Conservation (phyloP, 352 stramenopile species). For the Phytophthora megakarya region DNA sequence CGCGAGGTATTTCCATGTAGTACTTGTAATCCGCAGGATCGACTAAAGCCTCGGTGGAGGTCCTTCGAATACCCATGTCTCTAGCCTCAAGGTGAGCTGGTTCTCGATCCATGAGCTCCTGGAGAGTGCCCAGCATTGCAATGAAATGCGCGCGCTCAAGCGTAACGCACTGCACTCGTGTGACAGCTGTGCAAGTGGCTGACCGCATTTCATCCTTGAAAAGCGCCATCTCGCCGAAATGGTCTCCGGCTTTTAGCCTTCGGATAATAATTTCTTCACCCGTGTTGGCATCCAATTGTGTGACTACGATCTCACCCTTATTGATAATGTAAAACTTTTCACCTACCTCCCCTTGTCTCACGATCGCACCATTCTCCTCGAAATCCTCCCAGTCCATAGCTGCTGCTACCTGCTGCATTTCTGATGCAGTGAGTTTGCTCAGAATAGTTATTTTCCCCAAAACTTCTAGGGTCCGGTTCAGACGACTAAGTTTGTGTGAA, state of each 20-base stretch:
- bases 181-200: constrained; percentile 89
- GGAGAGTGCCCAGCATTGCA: constrained; percentile 75
- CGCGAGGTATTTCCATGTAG: constrained; percentile 68
- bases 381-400: constrained; percentile 88
- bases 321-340: constrained; percentile 86
- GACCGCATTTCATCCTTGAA: constrained; percentile 92
- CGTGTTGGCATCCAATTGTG: constrained; percentile 49
- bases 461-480: constrained; percentile 64
- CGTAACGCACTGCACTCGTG: constrained; percentile 64
- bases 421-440: constrained; percentile 64
- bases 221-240: constrained; percentile 95
- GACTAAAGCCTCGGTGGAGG: constrained; percentile 41
- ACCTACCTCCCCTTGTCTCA: constrained; percentile 73
- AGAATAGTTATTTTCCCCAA: constrained; percentile 65
- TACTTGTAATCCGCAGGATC: constrained; percentile 71
- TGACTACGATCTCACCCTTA: constrained; percentile 75
- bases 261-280: constrained; percentile 58
- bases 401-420: constrained; percentile 71
- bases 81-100: constrained; percentile 32
- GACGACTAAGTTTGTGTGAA: constrained; percentile 68
- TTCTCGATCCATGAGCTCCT: constrained; percentile 81
- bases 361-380: constrained; percentile 53
- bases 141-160: constrained; percentile 77
- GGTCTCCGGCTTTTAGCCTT: constrained; percentile 75
- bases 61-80: constrained; percentile 28